Percentiles rank a stretch among this genome's conserved stretches.
Evolutionary conservation across 805 yeast species (phyloP).

Genomic region (Candida cerambycidarum): DNA sequence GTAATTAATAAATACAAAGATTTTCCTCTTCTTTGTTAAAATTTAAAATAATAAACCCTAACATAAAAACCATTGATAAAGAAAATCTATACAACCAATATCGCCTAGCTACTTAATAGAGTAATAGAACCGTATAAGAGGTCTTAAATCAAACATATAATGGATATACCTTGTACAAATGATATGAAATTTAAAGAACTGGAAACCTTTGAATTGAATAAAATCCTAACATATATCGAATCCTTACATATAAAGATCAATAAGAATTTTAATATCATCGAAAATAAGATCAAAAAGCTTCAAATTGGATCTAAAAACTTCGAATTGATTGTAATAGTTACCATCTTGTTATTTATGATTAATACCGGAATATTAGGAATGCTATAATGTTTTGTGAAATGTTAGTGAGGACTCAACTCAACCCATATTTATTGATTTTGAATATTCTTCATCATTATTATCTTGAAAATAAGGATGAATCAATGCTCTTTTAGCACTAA

Average conservation of each 20-base stretch:
- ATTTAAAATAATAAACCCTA: too few species aligned
- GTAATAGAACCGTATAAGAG: not conserved
- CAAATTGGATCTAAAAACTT: constrained; percentile 5
- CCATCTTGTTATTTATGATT: constrained; percentile 1
- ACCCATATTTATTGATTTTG: constrained; percentile 43
- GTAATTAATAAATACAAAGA: constrained; percentile 1
- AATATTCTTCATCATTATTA: constrained; percentile 31
- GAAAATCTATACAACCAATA: too few species aligned
- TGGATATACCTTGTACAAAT: constrained; percentile 8
- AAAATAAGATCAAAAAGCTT: constrained; percentile 5
- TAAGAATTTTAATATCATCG: constrained; percentile 6
- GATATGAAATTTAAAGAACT: not conserved
- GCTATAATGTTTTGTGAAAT: not conserved
- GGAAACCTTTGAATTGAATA: constrained; percentile 8
- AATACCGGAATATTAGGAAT: constrained; percentile 3
- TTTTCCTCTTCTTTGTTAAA: not conserved
- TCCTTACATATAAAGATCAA: constrained; percentile 5
- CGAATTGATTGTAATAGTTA: not conserved
- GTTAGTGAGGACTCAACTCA: constrained; percentile 12
- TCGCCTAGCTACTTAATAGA: not conserved
- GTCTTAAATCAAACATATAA: constrained; percentile 3
- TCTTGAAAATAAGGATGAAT: constrained; percentile 83
- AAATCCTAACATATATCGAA: constrained; percentile 7
- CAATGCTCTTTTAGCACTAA: constrained; percentile 91
- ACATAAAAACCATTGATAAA: too few species aligned